A percentile compares a stretch with the other conserved stretches of the same genome.
phyloP scores from a whole-genome alignment of 208 protist species.

The Crithidia thermophila region DNA sequence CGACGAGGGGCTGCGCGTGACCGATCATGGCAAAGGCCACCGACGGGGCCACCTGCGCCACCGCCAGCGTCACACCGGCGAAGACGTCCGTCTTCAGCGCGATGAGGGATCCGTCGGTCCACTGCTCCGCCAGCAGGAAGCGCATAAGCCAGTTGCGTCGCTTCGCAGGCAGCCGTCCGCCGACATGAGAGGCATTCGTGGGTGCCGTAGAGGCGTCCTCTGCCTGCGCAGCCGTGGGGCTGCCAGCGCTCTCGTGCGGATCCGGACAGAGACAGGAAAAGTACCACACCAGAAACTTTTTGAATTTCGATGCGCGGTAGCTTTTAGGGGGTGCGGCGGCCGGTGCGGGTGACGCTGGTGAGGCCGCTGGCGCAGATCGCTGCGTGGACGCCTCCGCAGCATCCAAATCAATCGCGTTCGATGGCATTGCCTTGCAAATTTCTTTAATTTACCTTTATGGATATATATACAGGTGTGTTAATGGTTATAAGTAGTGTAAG shows the following conservation, averaged over 20 bases:
- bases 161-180: background rate
- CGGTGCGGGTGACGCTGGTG: background rate
- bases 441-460: no score
- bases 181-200: background rate
- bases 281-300: constrained; percentile 34
- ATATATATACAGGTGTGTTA: background rate
- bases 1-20: constrained; percentile 43
- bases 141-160: constrained; percentile 31
- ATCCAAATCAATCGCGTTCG: constrained; percentile 9
- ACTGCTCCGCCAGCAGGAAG: constrained; percentile 40
- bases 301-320: constrained; percentile 8
- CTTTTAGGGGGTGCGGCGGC: background rate
- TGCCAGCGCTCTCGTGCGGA: constrained; percentile 15
- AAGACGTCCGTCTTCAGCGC: constrained; percentile 53
- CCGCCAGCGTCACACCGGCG: constrained; percentile 49
- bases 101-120: constrained; percentile 53
- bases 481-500: background rate
- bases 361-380: background rate
- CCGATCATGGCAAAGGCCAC: constrained; percentile 60
- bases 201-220: background rate
- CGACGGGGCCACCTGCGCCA: constrained; percentile 54
- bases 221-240: background rate
- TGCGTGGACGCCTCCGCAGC: background rate
- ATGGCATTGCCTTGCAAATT: background rate
- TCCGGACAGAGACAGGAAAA: constrained; percentile 39